These are phyloP conservation scores for Tuber melanosporum DNA, from an alignment of 495 filamentous ascomycete species.

Conservation along the genomic window DNA sequence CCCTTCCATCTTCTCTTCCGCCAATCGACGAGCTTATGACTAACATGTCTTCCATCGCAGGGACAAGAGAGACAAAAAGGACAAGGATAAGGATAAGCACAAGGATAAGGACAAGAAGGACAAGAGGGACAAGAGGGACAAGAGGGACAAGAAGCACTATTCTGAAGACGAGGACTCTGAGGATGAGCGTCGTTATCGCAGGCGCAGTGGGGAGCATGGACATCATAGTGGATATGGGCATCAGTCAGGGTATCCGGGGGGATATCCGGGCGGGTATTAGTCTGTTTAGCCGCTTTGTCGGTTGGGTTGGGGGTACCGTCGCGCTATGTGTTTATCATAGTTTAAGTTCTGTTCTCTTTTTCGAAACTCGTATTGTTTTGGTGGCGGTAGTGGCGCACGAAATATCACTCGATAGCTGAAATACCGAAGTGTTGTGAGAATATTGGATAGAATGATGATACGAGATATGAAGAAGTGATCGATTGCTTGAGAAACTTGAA, in stretches of 20 bases:
- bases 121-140: background rate
- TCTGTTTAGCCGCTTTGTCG: background rate
- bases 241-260: background rate
- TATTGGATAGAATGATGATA: too few relatives aligned
- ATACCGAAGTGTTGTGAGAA: background rate
- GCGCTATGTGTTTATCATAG: background rate
- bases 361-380: background rate
- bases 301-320: background rate
- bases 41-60: background rate
- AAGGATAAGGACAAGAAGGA: background rate
- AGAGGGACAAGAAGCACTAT: background rate
- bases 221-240: background rate
- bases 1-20: background rate
- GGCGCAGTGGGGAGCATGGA: background rate
- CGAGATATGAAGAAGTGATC: too few relatives aligned
- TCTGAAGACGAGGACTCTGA: background rate
- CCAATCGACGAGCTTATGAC: background rate
- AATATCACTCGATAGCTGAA: background rate
- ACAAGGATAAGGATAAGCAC: constrained; percentile 1
- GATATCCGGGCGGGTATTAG: background rate
- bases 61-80: background rate
- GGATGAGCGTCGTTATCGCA: background rate
- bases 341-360: background rate
- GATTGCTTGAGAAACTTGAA: too few relatives aligned
- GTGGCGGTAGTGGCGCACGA: background rate